Evolutionary conservation across 257 asterid genomes (phyloP), one percentile per base, ranked within the genome.

Genomic region (Scutellaria galericulata): DNA sequence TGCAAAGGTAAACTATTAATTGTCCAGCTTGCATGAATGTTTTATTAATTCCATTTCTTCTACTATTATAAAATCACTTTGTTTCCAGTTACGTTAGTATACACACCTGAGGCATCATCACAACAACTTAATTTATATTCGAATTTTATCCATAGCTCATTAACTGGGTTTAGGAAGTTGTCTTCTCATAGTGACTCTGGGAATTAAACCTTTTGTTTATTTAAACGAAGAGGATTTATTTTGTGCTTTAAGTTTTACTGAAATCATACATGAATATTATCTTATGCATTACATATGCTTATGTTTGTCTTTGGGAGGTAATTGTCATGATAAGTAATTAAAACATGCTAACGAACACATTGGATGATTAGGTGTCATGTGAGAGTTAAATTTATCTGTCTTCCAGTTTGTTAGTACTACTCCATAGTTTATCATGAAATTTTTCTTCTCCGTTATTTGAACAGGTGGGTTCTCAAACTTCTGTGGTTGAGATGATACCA

Each of bases 401-500:
- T 44, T 54, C 54, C 44, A 12, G 57, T 56, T 61, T 64, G 51
- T 64, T 55, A 20, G 6, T 42, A 15, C 35, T 46, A 42, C 35
- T 59, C 35, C 70, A 42, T 37, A 52, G 45, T 64, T 55, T 57
- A 59, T 48, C 9, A 7, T 66, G 45, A 14, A 75, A 41, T 42
- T 53, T 61, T 50, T 84, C 66, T 52, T 70, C 81, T 64, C 70
- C 56, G 74, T 64, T 39, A 59, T 61, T 78, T 45, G 37, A 59
- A 66, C 79, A 92, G 98, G 90, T 92, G 72, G 83, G 85, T 64
- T 81, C 91, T 69, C 97, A 84, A 75, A 79, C 90, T 79, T 88
- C 98, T 39, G 70, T 71, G 20, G 79, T 92, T 75, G 88, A 88
- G 80, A 92, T 92, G 98, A 81, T 83, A 73, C 92, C 96, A 57